phyloP scores from a whole-genome alignment of 179 eudicot species.

The Gypsophila paniculata region DNA sequence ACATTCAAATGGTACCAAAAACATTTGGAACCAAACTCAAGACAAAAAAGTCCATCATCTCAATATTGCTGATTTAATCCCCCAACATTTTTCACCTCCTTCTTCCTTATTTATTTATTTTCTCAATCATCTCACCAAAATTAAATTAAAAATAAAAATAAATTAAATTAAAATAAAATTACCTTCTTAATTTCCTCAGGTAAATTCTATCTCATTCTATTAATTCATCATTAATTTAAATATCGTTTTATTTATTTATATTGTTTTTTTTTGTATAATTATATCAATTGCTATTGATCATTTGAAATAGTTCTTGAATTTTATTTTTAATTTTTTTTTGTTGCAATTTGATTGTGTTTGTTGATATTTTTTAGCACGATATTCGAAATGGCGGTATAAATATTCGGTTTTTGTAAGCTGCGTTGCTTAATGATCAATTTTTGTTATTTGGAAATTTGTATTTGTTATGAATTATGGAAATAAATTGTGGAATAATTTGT shows the following conservation, averaged over 20 bases:
- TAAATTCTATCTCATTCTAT: conserved; percentile 16
- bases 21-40: conserved; percentile 5
- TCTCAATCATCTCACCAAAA: not conserved
- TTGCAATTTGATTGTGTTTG: too few relatives aligned
- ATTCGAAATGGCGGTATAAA: too few relatives aligned
- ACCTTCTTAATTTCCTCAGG: conserved; percentile 24
- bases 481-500: not conserved
- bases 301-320: too few relatives aligned
- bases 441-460: not conserved
- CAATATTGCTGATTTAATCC: conserved; percentile 5
- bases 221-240: too few relatives aligned
- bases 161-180: not conserved
- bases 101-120: not conserved
- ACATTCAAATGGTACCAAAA: conserved; percentile 5
- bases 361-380: too few relatives aligned
- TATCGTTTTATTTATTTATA: not conserved
- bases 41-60: not conserved
- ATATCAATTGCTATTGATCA: too few relatives aligned
- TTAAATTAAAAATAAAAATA: not conserved
- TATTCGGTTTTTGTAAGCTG: too few relatives aligned
- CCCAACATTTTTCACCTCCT: not conserved
- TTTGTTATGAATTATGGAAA: not conserved
- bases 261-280: too few relatives aligned
- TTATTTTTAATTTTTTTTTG: too few relatives aligned
- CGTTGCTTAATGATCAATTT: too few relatives aligned